Percentiles rank a stretch among this genome's conserved stretches.
Evolutionary conservation across 768 basidiomycete species (phyloP).

Genomic region (Boletus vermiculosoides): DNA sequence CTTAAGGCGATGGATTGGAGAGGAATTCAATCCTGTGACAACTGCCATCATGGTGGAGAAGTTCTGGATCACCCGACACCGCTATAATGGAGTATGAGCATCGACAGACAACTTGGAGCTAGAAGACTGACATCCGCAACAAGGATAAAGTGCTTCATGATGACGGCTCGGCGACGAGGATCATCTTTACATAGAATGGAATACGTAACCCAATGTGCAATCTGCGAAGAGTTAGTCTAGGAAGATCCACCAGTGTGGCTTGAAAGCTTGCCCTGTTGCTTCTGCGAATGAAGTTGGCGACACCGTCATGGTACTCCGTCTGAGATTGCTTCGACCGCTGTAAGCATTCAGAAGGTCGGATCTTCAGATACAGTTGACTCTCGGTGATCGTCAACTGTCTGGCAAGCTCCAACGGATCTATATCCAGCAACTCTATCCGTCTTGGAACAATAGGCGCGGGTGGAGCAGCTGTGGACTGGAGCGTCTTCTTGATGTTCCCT

Average conservation of each 20-base stretch:
- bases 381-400: slow-evolving; percentile 69
- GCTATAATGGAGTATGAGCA: slow-evolving; percentile 36
- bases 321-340: slow-evolving; percentile 50
- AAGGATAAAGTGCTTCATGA: slow-evolving; percentile 67
- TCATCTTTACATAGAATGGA: slow-evolving; percentile 56
- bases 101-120: background rate
- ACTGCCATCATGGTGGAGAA: slow-evolving; percentile 69
- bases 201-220: slow-evolving; percentile 62
- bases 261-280: slow-evolving; percentile 47
- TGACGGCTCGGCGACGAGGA: slow-evolving; percentile 53
- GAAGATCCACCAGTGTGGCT: background rate
- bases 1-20: slow-evolving; percentile 62
- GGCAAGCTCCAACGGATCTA: slow-evolving; percentile 63
- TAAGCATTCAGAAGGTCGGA: slow-evolving; percentile 60
- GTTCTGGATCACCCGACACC: slow-evolving; percentile 61
- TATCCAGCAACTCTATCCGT: slow-evolving; percentile 54
- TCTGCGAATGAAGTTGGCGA: slow-evolving; percentile 55
- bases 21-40: slow-evolving; percentile 64
- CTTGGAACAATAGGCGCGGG: slow-evolving; percentile 47
- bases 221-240: slow-evolving; percentile 25
- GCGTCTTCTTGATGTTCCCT: slow-evolving; percentile 36
- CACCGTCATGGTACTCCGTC: slow-evolving; percentile 46
- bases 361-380: slow-evolving; percentile 55
- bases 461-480: slow-evolving; percentile 40
- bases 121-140: slow-evolving; percentile 54